These are phyloP conservation scores for Termitomyces bulborhizus DNA, from an alignment of 768 basidiomycete genomes.

Conservation along the genomic window DNA sequence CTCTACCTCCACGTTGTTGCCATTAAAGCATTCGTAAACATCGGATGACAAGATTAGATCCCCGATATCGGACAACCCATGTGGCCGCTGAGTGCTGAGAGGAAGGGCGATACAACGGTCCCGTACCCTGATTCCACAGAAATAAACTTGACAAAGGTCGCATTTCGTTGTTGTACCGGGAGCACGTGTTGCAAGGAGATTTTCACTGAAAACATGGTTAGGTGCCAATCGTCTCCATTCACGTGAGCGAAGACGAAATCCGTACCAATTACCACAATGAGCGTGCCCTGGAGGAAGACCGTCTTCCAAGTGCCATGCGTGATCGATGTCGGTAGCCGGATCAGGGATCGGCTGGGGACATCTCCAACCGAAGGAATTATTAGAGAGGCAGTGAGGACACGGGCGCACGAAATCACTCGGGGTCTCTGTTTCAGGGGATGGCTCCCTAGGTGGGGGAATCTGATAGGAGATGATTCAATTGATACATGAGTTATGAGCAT, in stretches of 20 bases:
- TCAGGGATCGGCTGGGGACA: slow-evolving; percentile 80
- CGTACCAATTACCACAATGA: slow-evolving; percentile 76
- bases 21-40: slow-evolving; percentile 76
- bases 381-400: slow-evolving; percentile 69
- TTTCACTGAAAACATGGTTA: slow-evolving; percentile 46
- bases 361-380: slow-evolving; percentile 72
- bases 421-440: slow-evolving; percentile 70
- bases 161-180: slow-evolving; percentile 71
- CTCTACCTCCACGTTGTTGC: slow-evolving; percentile 76
- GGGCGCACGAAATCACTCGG: slow-evolving; percentile 65
- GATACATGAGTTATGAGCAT: slow-evolving; percentile 2
- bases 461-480: slow-evolving; percentile 22
- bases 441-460: slow-evolving; percentile 73
- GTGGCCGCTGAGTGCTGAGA: slow-evolving; percentile 56
- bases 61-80: slow-evolving; percentile 58
- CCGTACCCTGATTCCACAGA: slow-evolving; percentile 77
- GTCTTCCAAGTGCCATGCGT: slow-evolving; percentile 74
- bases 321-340: slow-evolving; percentile 58
- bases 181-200: slow-evolving; percentile 62
- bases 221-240: not conserved
- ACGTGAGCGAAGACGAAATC: not conserved
- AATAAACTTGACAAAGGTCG: slow-evolving; percentile 76
- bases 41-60: slow-evolving; percentile 75
- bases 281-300: slow-evolving; percentile 76
- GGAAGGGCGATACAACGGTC: slow-evolving; percentile 62